Conservation (phyloP, 441 rosid species). For the Erodium texanum region DNA sequence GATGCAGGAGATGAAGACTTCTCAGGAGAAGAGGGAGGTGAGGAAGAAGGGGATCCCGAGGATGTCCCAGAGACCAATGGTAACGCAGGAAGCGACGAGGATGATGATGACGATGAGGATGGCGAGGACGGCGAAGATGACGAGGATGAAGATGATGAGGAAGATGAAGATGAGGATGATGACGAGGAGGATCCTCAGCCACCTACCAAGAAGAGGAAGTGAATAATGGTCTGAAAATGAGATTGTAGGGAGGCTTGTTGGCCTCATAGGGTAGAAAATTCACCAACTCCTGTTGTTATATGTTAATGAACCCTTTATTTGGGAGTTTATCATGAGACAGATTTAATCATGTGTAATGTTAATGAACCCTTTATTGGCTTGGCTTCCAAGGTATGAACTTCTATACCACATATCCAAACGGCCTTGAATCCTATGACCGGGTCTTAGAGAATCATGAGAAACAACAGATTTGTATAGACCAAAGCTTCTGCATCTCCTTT, state of each 20-base stretch:
- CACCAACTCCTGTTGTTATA: background rate
- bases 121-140: background rate
- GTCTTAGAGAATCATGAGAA: no score
- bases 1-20: slow-evolving; percentile 22
- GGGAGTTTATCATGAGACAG: background rate
- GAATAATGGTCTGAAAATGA: background rate
- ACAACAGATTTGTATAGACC: background rate
- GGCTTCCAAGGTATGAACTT: background rate
- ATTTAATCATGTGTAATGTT: background rate
- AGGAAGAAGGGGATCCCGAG: slow-evolving; percentile 1
- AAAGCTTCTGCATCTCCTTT: background rate
- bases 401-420: background rate
- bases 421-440: no score
- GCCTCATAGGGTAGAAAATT: background rate
- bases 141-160: background rate
- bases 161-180: background rate
- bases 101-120: background rate
- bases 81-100: background rate
- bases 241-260: background rate
- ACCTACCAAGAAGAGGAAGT: background rate
- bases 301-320: background rate
- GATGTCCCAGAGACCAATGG: background rate
- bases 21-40: background rate
- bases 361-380: background rate
- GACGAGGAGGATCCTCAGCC: background rate